Evolutionary conservation across 2,329 filamentous ascomycete genomes (phyloP).

Genomic region (Phyllosticta paracitricarpa): DNA sequence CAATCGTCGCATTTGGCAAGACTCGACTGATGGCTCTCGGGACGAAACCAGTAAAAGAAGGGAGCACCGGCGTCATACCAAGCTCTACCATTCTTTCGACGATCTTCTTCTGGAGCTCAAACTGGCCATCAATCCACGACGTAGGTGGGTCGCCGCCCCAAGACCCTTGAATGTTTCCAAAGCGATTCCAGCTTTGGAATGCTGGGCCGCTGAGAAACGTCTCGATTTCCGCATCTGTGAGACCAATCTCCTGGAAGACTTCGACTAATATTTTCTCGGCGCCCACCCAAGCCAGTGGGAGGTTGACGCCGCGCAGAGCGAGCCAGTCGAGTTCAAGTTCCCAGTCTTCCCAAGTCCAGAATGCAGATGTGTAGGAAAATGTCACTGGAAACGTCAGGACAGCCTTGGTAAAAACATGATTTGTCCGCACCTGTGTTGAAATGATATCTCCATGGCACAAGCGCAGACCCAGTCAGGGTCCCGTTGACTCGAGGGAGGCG

Average conservation of each 20-base stretch:
- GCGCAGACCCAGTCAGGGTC: conserved; percentile 31
- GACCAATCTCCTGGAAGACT: conserved; percentile 37
- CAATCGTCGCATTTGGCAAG: conserved; percentile 34
- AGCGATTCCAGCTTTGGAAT: conserved; percentile 45
- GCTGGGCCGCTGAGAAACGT: conserved; percentile 42
- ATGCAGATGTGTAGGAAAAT: conserved; percentile 42
- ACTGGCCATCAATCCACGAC: conserved; percentile 40
- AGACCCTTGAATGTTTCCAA: conserved; percentile 44
- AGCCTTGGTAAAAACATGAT: neutral
- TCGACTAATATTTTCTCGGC: conserved; percentile 42
- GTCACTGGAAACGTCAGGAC: conserved; percentile 28
- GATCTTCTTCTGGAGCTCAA: conserved; percentile 40
- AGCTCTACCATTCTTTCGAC: conserved; percentile 41
- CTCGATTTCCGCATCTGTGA: conserved; percentile 35
- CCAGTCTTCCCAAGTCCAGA: conserved; percentile 47
- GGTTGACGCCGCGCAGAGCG: conserved; percentile 42
- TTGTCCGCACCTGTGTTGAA: conserved; percentile 37
- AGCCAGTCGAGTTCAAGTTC: conserved; percentile 45
- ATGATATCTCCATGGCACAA: conserved; percentile 40
- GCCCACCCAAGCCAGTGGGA: conserved; percentile 44
- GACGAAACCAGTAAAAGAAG: conserved; percentile 43
- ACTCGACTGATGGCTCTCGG: conserved; percentile 33
- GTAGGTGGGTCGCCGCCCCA: conserved; percentile 34
- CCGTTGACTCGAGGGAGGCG: conserved; percentile 21
- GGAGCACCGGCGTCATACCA: conserved; percentile 43